Evolutionary conservation across 352 stramenopile species (phyloP), one percentile per base, ranked within the genome.

Genomic region (Pythium coloratum): DNA sequence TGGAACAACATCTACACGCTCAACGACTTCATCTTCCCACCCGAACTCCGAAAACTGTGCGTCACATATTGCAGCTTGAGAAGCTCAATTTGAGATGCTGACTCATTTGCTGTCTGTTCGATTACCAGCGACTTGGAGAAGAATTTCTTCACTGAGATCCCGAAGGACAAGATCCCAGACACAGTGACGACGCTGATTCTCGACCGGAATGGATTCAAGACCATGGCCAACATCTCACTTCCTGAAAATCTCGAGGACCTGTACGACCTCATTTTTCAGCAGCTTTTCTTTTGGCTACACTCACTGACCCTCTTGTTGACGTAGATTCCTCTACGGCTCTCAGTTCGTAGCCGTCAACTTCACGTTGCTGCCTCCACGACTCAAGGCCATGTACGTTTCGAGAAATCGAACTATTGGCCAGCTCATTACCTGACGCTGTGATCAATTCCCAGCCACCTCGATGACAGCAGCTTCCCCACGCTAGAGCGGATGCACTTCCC

Each of bases 1-100:
- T 56, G 50, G 50, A 56, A 18, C 50, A 56, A 56, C 8, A 20
- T 56, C 50, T 32, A 56, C 26, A 33, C 50, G 28, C 50, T 56
- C 1, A 26, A 40, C 50, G 28, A 36, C 32, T 34, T 56, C 24
- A 34, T 20, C 20, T 56, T 56, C 50, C 50, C 28, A 16, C 28
- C 50, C 28, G 40, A 56, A 2, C 9, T 56, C 3, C 50, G 50
- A n/a, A 38, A 56, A 8, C 50, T 56, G 50, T 56, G 18, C 28
- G 32, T 13, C 16, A n/a, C 20, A 8, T 9, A 8, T 10, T 42
- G 36, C 10, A 42, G 36, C 12, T 10, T 7, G 36, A 42, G 10
- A 2, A 10, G 36, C 36, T 42, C 7, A 10, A 16, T 42, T 2
- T 42, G 36, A 14, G n/a, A 51, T n/a, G 16, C 44, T 51, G 44